These are phyloP conservation scores for Hirschioporus abietinus DNA, from an alignment of 768 basidiomycete genomes.

Conservation along the genomic window DNA sequence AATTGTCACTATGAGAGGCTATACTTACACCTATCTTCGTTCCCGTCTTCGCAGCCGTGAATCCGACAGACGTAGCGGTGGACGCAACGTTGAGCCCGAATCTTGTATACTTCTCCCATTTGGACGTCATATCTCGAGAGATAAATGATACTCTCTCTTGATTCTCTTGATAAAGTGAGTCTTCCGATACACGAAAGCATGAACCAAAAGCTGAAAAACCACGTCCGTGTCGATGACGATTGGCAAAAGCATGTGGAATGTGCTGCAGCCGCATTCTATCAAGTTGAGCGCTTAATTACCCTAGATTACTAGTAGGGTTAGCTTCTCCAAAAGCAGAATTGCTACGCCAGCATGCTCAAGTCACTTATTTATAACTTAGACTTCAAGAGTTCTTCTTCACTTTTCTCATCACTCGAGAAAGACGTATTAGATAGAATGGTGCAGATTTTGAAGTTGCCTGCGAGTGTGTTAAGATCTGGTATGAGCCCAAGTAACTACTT, in stretches of 20 bases:
- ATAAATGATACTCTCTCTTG: background rate
- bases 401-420: too few species aligned
- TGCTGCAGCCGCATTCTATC: too few species aligned
- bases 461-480: too few species aligned
- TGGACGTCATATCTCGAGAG: conserved; percentile 8
- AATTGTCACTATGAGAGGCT: conserved; percentile 3
- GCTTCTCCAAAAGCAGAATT: too few species aligned
- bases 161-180: background rate
- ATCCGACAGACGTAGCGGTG: conserved; percentile 55
- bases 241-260: background rate
- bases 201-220: background rate
- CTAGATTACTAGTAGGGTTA: too few species aligned
- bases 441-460: too few species aligned
- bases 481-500: too few species aligned
- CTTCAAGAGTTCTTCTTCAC: too few species aligned
- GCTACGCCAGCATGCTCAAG: too few species aligned
- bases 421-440: too few species aligned
- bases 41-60: conserved; percentile 58
- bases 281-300: too few species aligned
- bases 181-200: background rate
- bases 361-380: too few species aligned
- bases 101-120: conserved; percentile 41
- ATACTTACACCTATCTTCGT: conserved; percentile 64
- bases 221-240: background rate
- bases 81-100: conserved; percentile 66